phyloP scores from a whole-genome alignment of 768 basidiomycete genomes.

The Boletus sp. region DNA sequence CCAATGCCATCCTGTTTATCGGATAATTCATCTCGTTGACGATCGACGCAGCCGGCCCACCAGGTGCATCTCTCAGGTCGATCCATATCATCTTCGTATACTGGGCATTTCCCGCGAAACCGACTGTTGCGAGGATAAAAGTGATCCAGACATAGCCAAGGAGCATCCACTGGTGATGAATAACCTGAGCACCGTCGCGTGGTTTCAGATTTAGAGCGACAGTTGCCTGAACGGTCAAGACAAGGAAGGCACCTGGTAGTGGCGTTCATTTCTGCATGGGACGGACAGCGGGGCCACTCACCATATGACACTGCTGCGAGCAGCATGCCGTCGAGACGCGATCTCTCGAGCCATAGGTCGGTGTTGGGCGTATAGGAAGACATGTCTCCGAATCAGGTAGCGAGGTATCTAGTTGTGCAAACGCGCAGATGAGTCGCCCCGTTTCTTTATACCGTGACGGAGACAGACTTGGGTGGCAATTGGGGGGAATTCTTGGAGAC shows the following conservation, averaged over 20 bases:
- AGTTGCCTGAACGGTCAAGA: conserved; percentile 20
- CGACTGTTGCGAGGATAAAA: too few species aligned
- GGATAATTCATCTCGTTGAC: conserved; percentile 10
- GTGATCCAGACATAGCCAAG: conserved; percentile 14
- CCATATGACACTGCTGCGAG: conserved; percentile 22
- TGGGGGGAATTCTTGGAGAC: too few species aligned
- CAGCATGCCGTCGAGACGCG: conserved; percentile 24
- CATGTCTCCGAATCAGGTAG: conserved; percentile 5
- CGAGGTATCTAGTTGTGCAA: not conserved
- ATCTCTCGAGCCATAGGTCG: conserved; percentile 28
- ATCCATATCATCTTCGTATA: conserved; percentile 23
- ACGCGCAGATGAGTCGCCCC: not conserved
- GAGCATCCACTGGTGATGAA: conserved; percentile 4
- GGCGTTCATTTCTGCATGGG: not conserved
- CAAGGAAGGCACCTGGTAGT: conserved; percentile 20
- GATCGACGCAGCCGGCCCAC: too few species aligned
- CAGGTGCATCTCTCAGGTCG: conserved; percentile 22
- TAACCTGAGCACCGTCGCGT: not conserved
- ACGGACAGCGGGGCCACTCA: not conserved
- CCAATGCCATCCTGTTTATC: too few species aligned
- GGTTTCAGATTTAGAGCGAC: conserved; percentile 4
- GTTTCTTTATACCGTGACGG: not conserved
- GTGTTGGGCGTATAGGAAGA: conserved; percentile 17
- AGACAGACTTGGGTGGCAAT: not conserved
- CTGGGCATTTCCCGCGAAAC: too few species aligned